phyloP scores from a whole-genome alignment of 352 stramenopile species.

The Bremia lactucae region DNA sequence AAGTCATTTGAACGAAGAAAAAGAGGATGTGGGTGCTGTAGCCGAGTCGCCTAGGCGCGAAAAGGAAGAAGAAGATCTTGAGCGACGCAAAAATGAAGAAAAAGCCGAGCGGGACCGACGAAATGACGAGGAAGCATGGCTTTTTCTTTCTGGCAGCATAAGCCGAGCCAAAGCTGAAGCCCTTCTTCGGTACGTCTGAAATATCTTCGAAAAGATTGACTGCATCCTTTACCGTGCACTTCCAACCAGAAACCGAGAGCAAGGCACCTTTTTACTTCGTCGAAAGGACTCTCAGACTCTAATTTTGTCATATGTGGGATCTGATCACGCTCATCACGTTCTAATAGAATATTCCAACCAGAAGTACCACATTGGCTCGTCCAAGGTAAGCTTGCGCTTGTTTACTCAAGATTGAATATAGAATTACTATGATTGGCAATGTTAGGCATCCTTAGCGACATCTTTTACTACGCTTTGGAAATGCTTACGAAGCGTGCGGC shows the following conservation, averaged over 20 bases:
- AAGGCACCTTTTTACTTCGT: slow-evolving; percentile 69
- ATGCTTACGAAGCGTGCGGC: slow-evolving; percentile 67
- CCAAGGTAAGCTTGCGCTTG: slow-evolving; percentile 33
- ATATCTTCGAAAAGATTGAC: not conserved
- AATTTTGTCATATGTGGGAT: slow-evolving; percentile 69
- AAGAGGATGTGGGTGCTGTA: slow-evolving; percentile 21
- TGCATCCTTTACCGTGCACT: not conserved
- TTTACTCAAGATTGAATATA: no score
- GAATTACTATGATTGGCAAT: not conserved
- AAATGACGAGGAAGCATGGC: slow-evolving; percentile 60
- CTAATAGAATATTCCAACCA: slow-evolving; percentile 65
- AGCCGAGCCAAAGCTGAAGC: slow-evolving; percentile 48
- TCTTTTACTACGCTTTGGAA: slow-evolving; percentile 58
- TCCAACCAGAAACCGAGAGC: slow-evolving; percentile 30
- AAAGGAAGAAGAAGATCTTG: slow-evolving; percentile 26
- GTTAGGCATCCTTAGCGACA: slow-evolving; percentile 38
- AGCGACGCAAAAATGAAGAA: slow-evolving; percentile 25
- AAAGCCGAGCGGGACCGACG: slow-evolving; percentile 26
- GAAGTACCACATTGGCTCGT: slow-evolving; percentile 65
- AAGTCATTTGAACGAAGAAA: slow-evolving; percentile 23
- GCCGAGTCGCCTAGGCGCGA: slow-evolving; percentile 18
- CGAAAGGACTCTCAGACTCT: slow-evolving; percentile 75
- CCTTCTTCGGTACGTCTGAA: slow-evolving; percentile 42
- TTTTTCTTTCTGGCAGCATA: slow-evolving; percentile 76
- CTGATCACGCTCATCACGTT: slow-evolving; percentile 64